A percentile compares a stretch with the other conserved stretches of the same genome.
These are phyloP conservation scores for Scheffersomyces illinoinensis DNA, from an alignment of 1,139 yeast genomes.

Conservation along the genomic window DNA sequence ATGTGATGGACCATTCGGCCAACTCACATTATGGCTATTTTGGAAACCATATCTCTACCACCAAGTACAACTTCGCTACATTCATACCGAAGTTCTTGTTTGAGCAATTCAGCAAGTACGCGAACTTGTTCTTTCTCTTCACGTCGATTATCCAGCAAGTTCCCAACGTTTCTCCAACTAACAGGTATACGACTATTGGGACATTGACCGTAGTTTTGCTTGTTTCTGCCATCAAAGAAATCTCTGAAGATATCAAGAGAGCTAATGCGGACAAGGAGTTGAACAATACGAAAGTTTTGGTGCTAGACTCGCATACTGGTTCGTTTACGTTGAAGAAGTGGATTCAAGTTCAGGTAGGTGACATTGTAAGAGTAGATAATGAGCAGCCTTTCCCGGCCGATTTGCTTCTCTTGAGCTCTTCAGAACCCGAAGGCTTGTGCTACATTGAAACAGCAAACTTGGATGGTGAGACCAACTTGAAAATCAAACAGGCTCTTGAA, in stretches of 20 bases:
- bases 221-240: slow-evolving; percentile 91
- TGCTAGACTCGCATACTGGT: slow-evolving; percentile 62
- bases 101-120: slow-evolving; percentile 96
- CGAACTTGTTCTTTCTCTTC: slow-evolving; percentile 89
- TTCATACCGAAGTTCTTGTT: slow-evolving; percentile 91
- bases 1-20: slow-evolving; percentile 59
- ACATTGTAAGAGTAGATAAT: slow-evolving; percentile 77
- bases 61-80: slow-evolving; percentile 94
- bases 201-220: slow-evolving; percentile 80
- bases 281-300: slow-evolving; percentile 75
- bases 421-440: slow-evolving; percentile 98
- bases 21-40: slow-evolving; percentile 61
- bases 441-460: slow-evolving; percentile 96
- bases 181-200: slow-evolving; percentile 92
- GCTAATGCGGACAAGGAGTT: slow-evolving; percentile 86
- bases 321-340: slow-evolving; percentile 69
- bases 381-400: slow-evolving; percentile 98
- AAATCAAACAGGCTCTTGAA: slow-evolving; percentile 82
- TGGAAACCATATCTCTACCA: slow-evolving; percentile 90
- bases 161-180: slow-evolving; percentile 95
- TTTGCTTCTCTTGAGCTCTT: slow-evolving; percentile 76
- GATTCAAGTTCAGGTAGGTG: slow-evolving; percentile 91
- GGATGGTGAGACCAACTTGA: slow-evolving; percentile 96
- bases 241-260: slow-evolving; percentile 88
- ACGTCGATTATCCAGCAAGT: slow-evolving; percentile 96